Conservation (phyloP, 176 grass and related monocot species). For the Oryza longistaminata region DNA sequence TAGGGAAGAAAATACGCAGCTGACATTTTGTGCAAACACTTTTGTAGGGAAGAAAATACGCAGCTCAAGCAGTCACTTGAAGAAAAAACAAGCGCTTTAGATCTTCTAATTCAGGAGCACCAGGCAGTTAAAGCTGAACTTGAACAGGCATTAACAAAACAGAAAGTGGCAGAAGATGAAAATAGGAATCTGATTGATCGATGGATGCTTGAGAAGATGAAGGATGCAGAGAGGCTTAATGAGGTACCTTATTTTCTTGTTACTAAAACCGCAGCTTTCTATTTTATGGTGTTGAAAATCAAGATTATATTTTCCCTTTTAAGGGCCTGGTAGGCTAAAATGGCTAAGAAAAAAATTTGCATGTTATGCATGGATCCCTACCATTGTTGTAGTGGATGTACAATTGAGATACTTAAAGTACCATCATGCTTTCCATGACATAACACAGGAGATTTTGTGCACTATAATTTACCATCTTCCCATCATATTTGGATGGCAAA, state of each 20-base stretch:
- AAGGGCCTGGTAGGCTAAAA: slow-evolving; percentile 2
- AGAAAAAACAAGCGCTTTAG: slow-evolving; percentile 73
- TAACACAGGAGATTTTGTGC: background rate
- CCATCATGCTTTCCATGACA: slow-evolving; percentile 15
- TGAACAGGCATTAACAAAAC: slow-evolving; percentile 63
- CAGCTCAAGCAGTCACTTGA: slow-evolving; percentile 70
- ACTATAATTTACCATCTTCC: background rate
- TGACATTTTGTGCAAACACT: slow-evolving; percentile 13
- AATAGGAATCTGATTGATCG: slow-evolving; percentile 78
- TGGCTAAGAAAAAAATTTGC: background rate
- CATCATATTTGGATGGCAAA: background rate
- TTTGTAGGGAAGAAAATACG: slow-evolving; percentile 72
- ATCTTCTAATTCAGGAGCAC: slow-evolving; percentile 85
- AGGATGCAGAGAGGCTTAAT: slow-evolving; percentile 96
- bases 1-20: slow-evolving; percentile 72
- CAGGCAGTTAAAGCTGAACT: slow-evolving; percentile 66
- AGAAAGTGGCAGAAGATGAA: slow-evolving; percentile 65
- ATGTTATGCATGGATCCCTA: slow-evolving; percentile 31
- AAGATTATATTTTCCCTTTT: background rate
- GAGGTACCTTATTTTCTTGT: slow-evolving; percentile 59
- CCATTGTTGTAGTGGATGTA: slow-evolving; percentile 5
- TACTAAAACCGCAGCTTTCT: slow-evolving; percentile 10
- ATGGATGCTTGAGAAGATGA: slow-evolving; percentile 99
- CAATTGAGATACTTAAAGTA: slow-evolving; percentile 14
- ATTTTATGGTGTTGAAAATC: background rate